Conservation (phyloP, 768 basidiomycete species). For the Termitomyces sp. region DNA sequence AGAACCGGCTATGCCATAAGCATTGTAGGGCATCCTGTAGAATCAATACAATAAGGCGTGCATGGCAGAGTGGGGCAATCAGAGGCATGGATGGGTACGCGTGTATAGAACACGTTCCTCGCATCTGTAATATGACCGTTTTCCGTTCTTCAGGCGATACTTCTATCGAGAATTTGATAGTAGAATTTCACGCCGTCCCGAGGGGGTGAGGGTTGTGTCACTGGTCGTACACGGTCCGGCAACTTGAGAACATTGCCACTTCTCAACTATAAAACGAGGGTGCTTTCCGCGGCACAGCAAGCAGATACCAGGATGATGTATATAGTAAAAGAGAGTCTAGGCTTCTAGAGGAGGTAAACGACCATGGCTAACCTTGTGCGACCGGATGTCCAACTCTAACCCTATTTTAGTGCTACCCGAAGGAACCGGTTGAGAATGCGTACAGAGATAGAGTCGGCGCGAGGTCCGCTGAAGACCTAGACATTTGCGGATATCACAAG, state of each 20-base stretch:
- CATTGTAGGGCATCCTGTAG: too few species aligned
- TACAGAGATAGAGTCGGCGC: background rate
- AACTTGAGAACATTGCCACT: constrained; percentile 7
- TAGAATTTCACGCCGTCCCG: too few species aligned
- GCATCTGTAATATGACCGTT: background rate
- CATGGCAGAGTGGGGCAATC: background rate
- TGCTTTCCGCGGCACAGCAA: background rate
- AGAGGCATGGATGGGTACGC: background rate
- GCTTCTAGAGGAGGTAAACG: background rate
- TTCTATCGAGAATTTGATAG: background rate
- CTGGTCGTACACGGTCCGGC: constrained; percentile 3
- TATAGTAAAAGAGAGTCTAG: background rate
- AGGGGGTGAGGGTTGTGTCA: background rate
- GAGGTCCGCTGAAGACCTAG: background rate
- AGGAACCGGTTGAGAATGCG: constrained; percentile 1
- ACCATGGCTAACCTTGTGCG: background rate
- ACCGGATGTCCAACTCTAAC: background rate
- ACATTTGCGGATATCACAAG: constrained; percentile 5
- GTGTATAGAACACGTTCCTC: background rate
- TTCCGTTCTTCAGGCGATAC: background rate
- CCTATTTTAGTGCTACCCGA: constrained; percentile 8
- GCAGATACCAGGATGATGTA: background rate
- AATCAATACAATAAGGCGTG: background rate
- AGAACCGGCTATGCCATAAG: background rate
- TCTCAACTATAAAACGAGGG: constrained; percentile 1